phyloP scores from a whole-genome alignment of 2,329 filamentous ascomycete species.

The Alternaria ethzedia region DNA sequence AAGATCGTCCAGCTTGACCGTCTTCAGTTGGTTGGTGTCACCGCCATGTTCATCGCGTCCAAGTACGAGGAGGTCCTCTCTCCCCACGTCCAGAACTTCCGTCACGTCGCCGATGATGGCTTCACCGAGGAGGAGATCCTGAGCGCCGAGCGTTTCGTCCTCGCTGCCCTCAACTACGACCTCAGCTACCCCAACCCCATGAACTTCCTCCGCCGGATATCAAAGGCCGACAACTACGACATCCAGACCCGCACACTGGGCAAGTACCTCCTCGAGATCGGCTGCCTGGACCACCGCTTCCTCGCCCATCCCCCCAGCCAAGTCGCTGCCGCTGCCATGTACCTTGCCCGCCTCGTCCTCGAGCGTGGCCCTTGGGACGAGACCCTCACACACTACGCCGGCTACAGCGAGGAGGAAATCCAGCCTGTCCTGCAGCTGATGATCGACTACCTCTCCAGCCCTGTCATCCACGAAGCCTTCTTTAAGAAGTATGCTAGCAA shows the following conservation, averaged over 20 bases:
- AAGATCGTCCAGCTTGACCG: conserved; percentile 97
- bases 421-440: conserved; percentile 91
- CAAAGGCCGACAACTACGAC: conserved; percentile 99
- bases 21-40: conserved; percentile 94
- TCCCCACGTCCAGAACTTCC: conserved; percentile 95
- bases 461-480: conserved; percentile 93
- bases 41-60: conserved; percentile 98
- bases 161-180: conserved; percentile 91
- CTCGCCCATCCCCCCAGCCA: conserved; percentile 88
- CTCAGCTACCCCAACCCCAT: conserved; percentile 99
- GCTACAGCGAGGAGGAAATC: conserved; percentile 92
- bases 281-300: conserved; percentile 92
- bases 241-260: conserved; percentile 96
- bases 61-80: conserved; percentile 99
- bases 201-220: conserved; percentile 99
- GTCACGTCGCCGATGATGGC: conserved; percentile 93
- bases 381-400: conserved; percentile 87
- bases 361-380: conserved; percentile 91
- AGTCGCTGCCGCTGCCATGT: conserved; percentile 92
- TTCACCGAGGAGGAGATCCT: conserved; percentile 95
- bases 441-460: conserved; percentile 93
- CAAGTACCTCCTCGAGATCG: conserved; percentile 98
- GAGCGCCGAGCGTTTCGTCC: conserved; percentile 93
- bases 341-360: conserved; percentile 86
- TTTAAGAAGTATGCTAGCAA: conserved; percentile 99